Evolutionary conservation across 495 filamentous ascomycete genomes (phyloP), one percentile per base, ranked within the genome.

Genomic region (Haplographium delicatum): DNA sequence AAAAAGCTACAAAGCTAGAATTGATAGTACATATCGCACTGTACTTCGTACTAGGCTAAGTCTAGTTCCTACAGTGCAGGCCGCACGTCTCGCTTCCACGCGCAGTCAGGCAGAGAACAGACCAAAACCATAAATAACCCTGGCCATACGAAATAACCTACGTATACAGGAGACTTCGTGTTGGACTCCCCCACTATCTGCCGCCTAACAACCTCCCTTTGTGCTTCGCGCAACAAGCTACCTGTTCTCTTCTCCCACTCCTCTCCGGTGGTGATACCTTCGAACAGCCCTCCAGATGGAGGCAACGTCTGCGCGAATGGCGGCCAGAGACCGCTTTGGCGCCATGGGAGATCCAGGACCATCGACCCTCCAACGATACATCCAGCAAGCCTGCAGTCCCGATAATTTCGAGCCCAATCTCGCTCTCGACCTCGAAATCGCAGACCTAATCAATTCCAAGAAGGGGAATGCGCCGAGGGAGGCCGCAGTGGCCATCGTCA

Each of bases 371-470:
- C 90, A 94, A 68, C 84, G 94, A 67, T 96, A 90, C 67, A 95
- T 98, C 68, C 84, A 90, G 59, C 88, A 88, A 70, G 93, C 93
- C 58, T 96, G 93, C 69, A 91, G 91, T 63, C 87, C 93, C 31
- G 84, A 89, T 56, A 97, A 96, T 71, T 95, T 88, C 73, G 94
- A 97, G 71, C 90, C 93, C 50, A 96, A 97, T 65, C 83, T 98
- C 45, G 94, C 91, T 44, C 76, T 97, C 51, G 90, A 91, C 67
- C 85, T 98, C 64, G 93, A 98, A 79, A 96, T 98, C 61, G 75
- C 89, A 50, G 93, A 98, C 72, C 71, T 96, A 54, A 86, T 98
- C 73, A 98, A 98, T 65, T 84, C 86, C 61, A 98, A 97, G 77
- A 97, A 97, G 71, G 91, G 93, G 66, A 89, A 86, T 69, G 83